A percentile compares a stretch with the other conserved stretches of the same genome.
Conservation (phyloP, 1,284 basidiomycete species). For the Sanguinoderma infundibulare region DNA sequence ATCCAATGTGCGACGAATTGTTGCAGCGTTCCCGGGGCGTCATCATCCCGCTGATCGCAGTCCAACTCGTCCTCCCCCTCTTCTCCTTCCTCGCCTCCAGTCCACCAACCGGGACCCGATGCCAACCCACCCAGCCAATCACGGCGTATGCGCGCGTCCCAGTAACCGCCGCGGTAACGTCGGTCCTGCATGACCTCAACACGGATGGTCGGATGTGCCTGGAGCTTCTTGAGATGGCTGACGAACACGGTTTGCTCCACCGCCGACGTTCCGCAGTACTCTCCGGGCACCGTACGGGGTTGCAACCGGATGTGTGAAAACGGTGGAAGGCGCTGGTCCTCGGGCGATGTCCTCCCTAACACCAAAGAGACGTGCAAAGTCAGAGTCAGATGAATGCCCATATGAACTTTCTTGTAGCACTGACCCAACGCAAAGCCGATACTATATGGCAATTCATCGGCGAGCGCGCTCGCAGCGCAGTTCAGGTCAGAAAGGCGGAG, state of each 20-base stretch:
- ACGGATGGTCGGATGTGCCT: background rate
- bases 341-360: background rate
- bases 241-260: background rate
- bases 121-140: background rate
- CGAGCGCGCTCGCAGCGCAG: background rate
- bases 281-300: background rate
- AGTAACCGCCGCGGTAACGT: slow-evolving; percentile 1
- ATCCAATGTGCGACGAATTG: background rate
- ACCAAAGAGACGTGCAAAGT: too few species aligned
- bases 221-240: slow-evolving; percentile 2
- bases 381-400: background rate
- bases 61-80: background rate
- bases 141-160: slow-evolving; percentile 2
- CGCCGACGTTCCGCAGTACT: too few species aligned
- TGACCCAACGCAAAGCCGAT: background rate
- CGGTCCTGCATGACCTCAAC: slow-evolving; percentile 9
- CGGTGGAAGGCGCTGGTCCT: background rate
- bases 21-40: background rate
- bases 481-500: slow-evolving; percentile 11
- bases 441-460: background rate
- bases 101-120: background rate
- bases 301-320: slow-evolving; percentile 7
- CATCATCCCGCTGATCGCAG: background rate
- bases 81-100: background rate
- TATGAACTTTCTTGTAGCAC: background rate